These are phyloP conservation scores for Aspergillus kassunensis DNA, from an alignment of 495 filamentous ascomycete species.

Conservation along the genomic window DNA sequence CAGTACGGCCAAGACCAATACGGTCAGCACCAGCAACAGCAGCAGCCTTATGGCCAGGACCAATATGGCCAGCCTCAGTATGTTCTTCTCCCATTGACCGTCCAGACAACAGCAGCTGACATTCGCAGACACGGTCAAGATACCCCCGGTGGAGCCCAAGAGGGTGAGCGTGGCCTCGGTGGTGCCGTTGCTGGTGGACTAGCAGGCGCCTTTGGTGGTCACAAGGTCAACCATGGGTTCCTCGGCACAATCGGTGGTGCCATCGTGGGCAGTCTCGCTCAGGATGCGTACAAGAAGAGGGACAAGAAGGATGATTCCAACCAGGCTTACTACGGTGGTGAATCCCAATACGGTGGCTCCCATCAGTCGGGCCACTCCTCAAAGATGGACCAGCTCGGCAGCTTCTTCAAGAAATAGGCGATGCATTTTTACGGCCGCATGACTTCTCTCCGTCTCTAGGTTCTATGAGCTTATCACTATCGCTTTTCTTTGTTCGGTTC, in stretches of 20 bases:
- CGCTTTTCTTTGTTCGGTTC: constrained; percentile 4
- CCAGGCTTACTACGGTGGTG: constrained; percentile 20
- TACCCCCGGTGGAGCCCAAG: constrained; percentile 38
- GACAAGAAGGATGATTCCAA: constrained; percentile 30
- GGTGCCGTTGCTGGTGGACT: constrained; percentile 45
- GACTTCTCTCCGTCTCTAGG: constrained; percentile 2
- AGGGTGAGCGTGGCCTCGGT: constrained; percentile 46
- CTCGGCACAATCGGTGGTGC: constrained; percentile 49
- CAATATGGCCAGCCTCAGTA: constrained; percentile 20
- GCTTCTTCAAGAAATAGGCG: constrained; percentile 43
- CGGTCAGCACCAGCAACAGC: constrained; percentile 22
- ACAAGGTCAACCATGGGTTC: constrained; percentile 50
- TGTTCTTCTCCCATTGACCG: neutral
- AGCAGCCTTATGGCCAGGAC: constrained; percentile 21
- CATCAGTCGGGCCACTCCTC: constrained; percentile 17
- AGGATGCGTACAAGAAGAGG: constrained; percentile 43
- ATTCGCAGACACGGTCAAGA: constrained; percentile 16
- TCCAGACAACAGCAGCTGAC: constrained; percentile 13
- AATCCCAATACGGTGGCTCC: constrained; percentile 17
- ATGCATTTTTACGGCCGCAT: neutral
- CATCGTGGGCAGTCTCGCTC: constrained; percentile 44
- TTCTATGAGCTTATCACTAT: constrained; percentile 8
- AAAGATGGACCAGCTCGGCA: constrained; percentile 41
- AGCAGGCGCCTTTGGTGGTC: constrained; percentile 41
- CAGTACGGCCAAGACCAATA: constrained; percentile 24